Evolutionary conservation across 2,329 filamentous ascomycete genomes (phyloP).

Genomic region (Didymella keratinophila): DNA sequence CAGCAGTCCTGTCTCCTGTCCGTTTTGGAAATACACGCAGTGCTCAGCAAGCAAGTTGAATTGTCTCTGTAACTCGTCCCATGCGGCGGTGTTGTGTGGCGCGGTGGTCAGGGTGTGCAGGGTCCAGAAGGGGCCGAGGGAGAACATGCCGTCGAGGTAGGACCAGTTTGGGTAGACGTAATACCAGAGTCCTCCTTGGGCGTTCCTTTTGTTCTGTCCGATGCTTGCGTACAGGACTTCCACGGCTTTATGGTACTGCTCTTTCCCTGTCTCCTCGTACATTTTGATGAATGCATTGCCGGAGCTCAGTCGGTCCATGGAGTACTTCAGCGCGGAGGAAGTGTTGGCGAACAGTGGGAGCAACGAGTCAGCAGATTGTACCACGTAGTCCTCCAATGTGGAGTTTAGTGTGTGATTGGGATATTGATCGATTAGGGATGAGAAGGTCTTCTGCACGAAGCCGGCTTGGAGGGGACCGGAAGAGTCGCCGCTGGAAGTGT

Average conservation of each 20-base stretch:
- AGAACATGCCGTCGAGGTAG: constrained; percentile 64
- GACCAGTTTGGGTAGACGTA: constrained; percentile 60
- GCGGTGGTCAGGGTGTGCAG: constrained; percentile 28
- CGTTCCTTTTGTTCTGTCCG: constrained; percentile 38
- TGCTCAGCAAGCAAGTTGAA: constrained; percentile 55
- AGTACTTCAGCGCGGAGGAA: background rate
- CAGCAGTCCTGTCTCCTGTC: constrained; percentile 47
- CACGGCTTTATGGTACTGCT: constrained; percentile 22
- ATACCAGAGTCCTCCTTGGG: constrained; percentile 47
- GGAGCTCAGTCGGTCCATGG: constrained; percentile 44
- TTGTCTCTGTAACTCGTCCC: constrained; percentile 27
- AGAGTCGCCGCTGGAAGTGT: constrained; percentile 25
- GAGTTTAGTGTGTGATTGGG: constrained; percentile 8
- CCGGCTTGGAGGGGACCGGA: constrained; percentile 43
- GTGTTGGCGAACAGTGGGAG: constrained; percentile 4
- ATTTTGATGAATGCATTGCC: constrained; percentile 38
- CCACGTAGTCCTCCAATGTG: background rate
- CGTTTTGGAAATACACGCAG: constrained; percentile 31
- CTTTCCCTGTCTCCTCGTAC: constrained; percentile 23
- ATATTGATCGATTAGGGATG: constrained; percentile 26
- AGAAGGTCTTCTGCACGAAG: constrained; percentile 46
- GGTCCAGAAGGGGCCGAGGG: constrained; percentile 55
- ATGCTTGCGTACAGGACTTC: constrained; percentile 35
- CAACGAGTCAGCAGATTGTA: constrained; percentile 1
- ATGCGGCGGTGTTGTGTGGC: constrained; percentile 10